Conservation (phyloP, 495 filamentous ascomycete genomes). For the Podospora australis region DNA sequence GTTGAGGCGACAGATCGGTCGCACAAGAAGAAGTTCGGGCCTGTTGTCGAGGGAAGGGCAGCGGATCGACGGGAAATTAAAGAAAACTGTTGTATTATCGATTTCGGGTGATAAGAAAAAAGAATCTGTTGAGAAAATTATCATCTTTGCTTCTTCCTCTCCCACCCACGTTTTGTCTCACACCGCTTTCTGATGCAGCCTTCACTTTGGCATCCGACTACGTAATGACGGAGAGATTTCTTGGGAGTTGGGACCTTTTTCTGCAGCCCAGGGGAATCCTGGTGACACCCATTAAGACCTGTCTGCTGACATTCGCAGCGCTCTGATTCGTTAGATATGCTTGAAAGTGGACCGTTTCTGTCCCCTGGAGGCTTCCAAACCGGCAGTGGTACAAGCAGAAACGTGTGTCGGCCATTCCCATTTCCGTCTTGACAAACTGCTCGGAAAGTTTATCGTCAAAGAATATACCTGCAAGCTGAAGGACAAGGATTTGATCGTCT, state of each 20-base stretch:
- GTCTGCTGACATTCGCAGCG: conserved; percentile 27
- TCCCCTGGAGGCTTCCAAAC: conserved; percentile 7
- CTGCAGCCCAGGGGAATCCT: background rate
- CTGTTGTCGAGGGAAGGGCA: background rate
- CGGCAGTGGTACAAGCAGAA: too few relatives aligned
- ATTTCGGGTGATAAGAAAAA: too few relatives aligned
- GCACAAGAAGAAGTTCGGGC: background rate
- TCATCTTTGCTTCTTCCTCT: too few relatives aligned
- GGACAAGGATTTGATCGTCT: too few relatives aligned
- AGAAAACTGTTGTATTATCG: too few relatives aligned
- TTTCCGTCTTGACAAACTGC: too few relatives aligned
- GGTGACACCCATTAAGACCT: conserved; percentile 1
- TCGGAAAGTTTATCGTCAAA: too few relatives aligned
- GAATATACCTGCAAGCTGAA: too few relatives aligned
- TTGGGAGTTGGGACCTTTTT: background rate
- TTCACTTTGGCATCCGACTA: background rate
- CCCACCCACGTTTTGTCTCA: background rate
- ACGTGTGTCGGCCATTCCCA: too few relatives aligned
- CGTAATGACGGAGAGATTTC: conserved; percentile 2
- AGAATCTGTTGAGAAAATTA: too few relatives aligned
- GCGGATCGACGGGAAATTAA: too few relatives aligned
- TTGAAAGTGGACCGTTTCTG: conserved; percentile 4
- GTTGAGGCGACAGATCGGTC: background rate
- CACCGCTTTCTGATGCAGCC: background rate
- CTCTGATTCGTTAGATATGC: conserved; percentile 16